A percentile compares a stretch with the other conserved stretches of the same genome.
These are phyloP conservation scores for Pseudogymnoascus destructans DNA, from an alignment of 2,329 filamentous ascomycete genomes.

Conservation along the genomic window DNA sequence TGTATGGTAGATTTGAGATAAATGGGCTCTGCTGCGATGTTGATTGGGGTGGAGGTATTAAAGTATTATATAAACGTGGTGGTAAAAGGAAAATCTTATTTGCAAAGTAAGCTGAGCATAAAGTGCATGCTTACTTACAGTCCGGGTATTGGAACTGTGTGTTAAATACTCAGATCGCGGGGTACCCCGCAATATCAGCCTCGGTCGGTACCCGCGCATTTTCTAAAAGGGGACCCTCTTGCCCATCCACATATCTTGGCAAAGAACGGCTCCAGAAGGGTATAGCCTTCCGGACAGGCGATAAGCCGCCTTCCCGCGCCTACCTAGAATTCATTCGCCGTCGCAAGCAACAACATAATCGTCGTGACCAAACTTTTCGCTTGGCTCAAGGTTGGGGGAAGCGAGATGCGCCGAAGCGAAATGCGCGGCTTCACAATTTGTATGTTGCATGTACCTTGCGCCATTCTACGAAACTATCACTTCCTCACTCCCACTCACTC, in stretches of 20 bases:
- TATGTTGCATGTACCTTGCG: too few relatives aligned
- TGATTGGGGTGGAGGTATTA: background rate
- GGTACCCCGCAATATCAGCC: slow-evolving; percentile 1
- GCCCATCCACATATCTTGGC: background rate
- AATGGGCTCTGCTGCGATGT: background rate
- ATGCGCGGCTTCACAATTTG: too few relatives aligned
- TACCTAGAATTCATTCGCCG: background rate
- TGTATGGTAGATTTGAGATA: background rate
- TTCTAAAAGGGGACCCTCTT: background rate
- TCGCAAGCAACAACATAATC: background rate
- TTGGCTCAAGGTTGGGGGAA: too few relatives aligned
- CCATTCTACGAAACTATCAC: too few relatives aligned
- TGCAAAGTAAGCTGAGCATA: background rate
- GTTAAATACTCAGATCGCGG: background rate
- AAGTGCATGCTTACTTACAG: background rate
- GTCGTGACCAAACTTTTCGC: too few relatives aligned
- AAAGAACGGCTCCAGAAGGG: background rate
- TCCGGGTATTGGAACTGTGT: background rate
- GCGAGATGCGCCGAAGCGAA: too few relatives aligned
- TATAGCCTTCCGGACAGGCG: background rate
- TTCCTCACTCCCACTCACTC: too few relatives aligned
- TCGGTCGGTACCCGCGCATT: slow-evolving; percentile 3
- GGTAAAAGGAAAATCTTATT: background rate
- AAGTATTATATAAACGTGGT: background rate
- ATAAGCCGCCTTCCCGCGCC: background rate